Conservation (phyloP, 2,329 filamentous ascomycete genomes). For the Fusarium sp. region DNA sequence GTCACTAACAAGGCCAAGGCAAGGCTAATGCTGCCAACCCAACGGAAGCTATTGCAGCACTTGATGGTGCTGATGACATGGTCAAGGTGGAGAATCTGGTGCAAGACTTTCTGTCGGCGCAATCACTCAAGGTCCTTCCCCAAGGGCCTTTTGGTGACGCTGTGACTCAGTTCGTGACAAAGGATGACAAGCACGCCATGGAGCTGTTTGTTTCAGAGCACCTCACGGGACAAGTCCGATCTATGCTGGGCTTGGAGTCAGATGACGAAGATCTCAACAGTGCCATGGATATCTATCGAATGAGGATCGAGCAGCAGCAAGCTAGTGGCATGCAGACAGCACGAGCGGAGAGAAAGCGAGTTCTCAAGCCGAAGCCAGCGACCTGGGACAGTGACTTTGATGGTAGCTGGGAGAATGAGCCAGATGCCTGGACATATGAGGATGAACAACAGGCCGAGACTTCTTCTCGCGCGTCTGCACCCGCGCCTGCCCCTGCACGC, state of each 20-base stretch:
- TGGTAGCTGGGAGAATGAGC: conserved; percentile 84
- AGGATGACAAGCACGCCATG: conserved; percentile 94
- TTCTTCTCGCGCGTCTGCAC: neutral
- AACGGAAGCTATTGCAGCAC: conserved; percentile 68
- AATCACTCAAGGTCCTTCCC: conserved; percentile 91
- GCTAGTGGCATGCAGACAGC: conserved; percentile 65
- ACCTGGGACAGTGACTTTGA: conserved; percentile 91
- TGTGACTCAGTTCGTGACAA: conserved; percentile 90
- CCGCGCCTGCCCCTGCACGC: conserved; percentile 4
- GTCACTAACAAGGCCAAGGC: conserved; percentile 34
- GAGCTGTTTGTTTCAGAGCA: conserved; percentile 80
- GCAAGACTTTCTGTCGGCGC: conserved; percentile 83
- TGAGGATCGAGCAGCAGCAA: conserved; percentile 76
- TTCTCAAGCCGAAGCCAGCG: conserved; percentile 78
- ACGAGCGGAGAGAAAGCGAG: conserved; percentile 48
- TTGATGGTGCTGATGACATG: conserved; percentile 64
- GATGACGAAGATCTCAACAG: conserved; percentile 73
- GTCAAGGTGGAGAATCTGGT: conserved; percentile 92
- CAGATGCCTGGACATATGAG: conserved; percentile 63
- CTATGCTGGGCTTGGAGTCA: conserved; percentile 71
- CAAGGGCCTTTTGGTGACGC: conserved; percentile 94
- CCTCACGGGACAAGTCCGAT: conserved; percentile 73
- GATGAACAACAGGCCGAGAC: conserved; percentile 29
- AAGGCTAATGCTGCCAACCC: conserved; percentile 59
- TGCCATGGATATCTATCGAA: conserved; percentile 78